Evolutionary conservation across 352 stramenopile genomes (phyloP).

Genomic region (Phytophthora sojae): DNA sequence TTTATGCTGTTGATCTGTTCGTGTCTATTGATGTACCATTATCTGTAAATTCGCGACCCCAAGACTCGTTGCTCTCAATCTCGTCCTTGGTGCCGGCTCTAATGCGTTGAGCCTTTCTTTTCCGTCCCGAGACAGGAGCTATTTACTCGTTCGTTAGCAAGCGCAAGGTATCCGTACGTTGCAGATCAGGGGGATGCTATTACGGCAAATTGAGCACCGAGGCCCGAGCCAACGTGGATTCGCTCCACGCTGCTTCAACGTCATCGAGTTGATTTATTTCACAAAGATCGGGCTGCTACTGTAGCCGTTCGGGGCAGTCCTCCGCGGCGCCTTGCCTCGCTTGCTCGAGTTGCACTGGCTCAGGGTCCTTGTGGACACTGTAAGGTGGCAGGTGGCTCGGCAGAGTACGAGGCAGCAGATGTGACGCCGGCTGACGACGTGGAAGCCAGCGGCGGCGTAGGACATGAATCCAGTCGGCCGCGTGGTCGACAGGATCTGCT

Average conservation of each 20-base stretch:
- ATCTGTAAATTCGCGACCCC: too few relatives aligned
- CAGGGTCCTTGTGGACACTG: neutral
- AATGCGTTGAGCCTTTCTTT: neutral
- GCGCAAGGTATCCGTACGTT: neutral
- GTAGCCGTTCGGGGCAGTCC: neutral
- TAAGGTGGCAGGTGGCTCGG: too few relatives aligned
- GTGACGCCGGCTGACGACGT: too few relatives aligned
- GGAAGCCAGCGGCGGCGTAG: too few relatives aligned
- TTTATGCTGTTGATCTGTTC: too few relatives aligned
- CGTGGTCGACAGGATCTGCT: too few relatives aligned
- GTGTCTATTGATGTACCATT: too few relatives aligned
- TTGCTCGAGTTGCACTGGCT: neutral
- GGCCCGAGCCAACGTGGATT: neutral
- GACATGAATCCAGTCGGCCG: too few relatives aligned
- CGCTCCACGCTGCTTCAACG: neutral
- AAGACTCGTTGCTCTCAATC: neutral
- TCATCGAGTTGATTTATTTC: slow-evolving; percentile 26
- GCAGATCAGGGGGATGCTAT: slow-evolving; percentile 16
- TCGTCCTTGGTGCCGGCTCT: neutral
- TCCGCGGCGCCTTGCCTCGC: neutral
- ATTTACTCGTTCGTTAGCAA: neutral
- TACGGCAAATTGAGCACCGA: slow-evolving; percentile 8
- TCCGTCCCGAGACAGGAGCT: neutral
- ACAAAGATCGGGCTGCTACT: slow-evolving; percentile 18
- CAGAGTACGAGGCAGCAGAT: too few relatives aligned